Evolutionary conservation across 352 stramenopile species (phyloP), one percentile per base, ranked within the genome.

Genomic region (Phytophthora capsici): DNA sequence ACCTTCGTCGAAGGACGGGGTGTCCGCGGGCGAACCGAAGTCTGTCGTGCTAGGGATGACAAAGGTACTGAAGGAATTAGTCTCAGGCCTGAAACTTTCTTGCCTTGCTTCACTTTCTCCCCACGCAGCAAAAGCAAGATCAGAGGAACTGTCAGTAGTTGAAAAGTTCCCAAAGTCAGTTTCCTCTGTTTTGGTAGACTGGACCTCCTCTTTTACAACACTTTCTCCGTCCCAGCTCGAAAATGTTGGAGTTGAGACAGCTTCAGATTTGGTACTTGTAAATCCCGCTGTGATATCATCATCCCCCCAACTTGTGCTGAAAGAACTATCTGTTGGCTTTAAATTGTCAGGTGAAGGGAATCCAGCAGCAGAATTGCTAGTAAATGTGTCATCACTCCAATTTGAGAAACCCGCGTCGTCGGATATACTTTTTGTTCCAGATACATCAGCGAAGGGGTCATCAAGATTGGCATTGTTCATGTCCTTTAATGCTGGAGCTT

Each of bases 401-500:
- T 6, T 34, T 6, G 40, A 37, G 48, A 60, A 48, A n/a, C 49
- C 16, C 16, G 48, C 59, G 38, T 25, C n/a, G 25, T 25, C n/a
- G 25, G 48, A 25, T 20, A 14, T 28, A 61, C 14, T 61, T 14
- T 51, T 28, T 0, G 20, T 43, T 28, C 14, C 16, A 63, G 53
- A 25, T 45, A 49, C 23, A 40, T 66, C 63, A 19, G 34, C 20
- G 36, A 62, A 71, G 7, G 63, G 43, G 28, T 71, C 56, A 8
- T 66, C 57, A 4, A 40, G 14, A 16, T 8, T 13, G 19, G 9
- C 26, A 10, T 32, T 55, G 30, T 48, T 38, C 8, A 17, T 49
- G 28, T 32, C 12, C 34, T 9, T 50, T 28, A n/a, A 41, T 36
- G 13, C 8, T 57, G 32, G 36, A 17, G 2, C 2, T 52, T 51